Evolutionary conservation across 2,329 filamentous ascomycete genomes (phyloP), one percentile per base, ranked within the genome.

Genomic region (Colletotrichum agaves): DNA sequence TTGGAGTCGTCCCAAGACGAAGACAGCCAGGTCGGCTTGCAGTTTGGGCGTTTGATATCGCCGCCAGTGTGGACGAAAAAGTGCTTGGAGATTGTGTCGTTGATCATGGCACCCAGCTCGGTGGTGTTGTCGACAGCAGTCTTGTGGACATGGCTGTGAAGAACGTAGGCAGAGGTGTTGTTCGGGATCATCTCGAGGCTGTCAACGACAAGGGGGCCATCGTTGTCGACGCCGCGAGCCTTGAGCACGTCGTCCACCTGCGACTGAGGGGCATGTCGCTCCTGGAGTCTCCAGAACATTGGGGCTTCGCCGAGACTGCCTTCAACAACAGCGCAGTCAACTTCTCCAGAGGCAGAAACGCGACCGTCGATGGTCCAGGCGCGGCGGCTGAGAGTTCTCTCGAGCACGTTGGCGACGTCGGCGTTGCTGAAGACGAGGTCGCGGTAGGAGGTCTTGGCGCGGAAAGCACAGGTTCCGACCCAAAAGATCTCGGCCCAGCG

Each of bases 401-500:
- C 41, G 53, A 67, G 52, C 33, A 67, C 64, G 47, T 19, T 46
- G 15, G 47, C 35, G 3, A 64, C 19, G 6, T 67, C 64, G 37
- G 53, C 64, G 21, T 33, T 64, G 31, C 61, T 41, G 39, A 64
- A 59, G 47, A 64, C 53, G n/a, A 59, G 31, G 15, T 59, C 33
- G n/a, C 27, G 39, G 41, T n/a, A 23, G 39, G 12, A 41, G 31
- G 61, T 64, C n/a, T n/a, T 52, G 33, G 47, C 27, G 39, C 41
- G 61, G 35, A 64, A 59, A 31, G 44, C 53, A 35, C 64, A 67
- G 53, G 44, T 64, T n/a, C 61, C 64, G 6, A 64, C 41, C 47
- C 47, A 64, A 53, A 58, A 50, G 7, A 64, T 35, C 47, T 67
- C 64, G 17, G 33, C 61, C 64, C 64, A 67, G 39, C 31, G 53